These are phyloP conservation scores for Sporothrix schenckii DNA, from an alignment of 2,329 filamentous ascomycete species.

Conservation along the genomic window DNA sequence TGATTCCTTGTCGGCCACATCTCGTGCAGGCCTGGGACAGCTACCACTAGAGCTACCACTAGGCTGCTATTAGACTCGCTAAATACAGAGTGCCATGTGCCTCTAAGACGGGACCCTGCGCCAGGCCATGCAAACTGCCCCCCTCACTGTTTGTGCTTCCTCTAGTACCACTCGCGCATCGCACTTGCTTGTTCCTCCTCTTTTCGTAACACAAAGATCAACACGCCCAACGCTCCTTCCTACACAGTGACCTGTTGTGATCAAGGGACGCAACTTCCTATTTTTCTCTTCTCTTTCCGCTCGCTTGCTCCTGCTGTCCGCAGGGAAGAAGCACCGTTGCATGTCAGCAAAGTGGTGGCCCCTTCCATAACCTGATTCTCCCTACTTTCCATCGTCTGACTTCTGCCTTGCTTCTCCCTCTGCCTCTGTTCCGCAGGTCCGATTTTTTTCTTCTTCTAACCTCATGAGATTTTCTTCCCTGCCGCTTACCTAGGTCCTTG, in stretches of 20 bases:
- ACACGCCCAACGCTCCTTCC: background rate
- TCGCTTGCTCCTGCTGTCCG: background rate
- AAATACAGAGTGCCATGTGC: slow-evolving; percentile 30
- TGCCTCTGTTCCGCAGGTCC: background rate
- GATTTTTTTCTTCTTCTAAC: background rate
- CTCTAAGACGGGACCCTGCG: slow-evolving; percentile 22
- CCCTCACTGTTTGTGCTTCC: background rate
- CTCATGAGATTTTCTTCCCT: background rate
- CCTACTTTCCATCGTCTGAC: background rate
- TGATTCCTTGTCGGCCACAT: background rate
- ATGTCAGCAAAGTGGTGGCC: background rate
- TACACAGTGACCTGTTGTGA: slow-evolving; percentile 14
- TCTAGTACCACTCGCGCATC: background rate
- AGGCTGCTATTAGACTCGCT: slow-evolving; percentile 2
- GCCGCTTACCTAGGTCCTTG: background rate
- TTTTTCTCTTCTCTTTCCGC: background rate
- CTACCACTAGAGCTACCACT: background rate
- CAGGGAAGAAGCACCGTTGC: slow-evolving; percentile 6
- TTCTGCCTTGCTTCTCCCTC: background rate
- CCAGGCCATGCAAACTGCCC: slow-evolving; percentile 23
- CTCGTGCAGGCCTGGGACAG: background rate
- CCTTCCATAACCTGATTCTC: background rate
- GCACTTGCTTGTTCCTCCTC: slow-evolving; percentile 14
- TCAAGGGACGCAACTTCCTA: slow-evolving; percentile 13
- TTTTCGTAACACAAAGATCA: slow-evolving; percentile 15